Evolutionary conservation across 2,329 filamentous ascomycete genomes (phyloP).

Genomic region (Exophiala lecanii-corni): DNA sequence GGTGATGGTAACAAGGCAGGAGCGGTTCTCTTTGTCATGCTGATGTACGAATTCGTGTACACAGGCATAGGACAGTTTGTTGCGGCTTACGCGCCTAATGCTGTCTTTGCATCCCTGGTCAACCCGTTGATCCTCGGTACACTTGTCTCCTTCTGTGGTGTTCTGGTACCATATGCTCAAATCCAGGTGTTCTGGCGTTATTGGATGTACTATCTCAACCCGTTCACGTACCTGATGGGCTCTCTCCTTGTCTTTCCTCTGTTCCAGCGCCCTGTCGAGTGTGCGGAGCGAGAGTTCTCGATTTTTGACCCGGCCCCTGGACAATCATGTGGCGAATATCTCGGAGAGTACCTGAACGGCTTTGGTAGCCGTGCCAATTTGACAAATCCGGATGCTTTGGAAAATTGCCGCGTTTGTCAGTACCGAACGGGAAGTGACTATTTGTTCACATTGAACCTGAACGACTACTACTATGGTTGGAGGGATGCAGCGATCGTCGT

Average conservation of each 20-base stretch:
- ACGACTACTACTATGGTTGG: constrained; percentile 61
- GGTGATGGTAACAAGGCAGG: constrained; percentile 44
- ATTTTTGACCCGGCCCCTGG: constrained; percentile 40
- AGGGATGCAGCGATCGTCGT: constrained; percentile 58
- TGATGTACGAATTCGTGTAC: constrained; percentile 70
- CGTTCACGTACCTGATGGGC: constrained; percentile 59
- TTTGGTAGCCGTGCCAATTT: constrained; percentile 49
- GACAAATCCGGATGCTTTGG: constrained; percentile 55
- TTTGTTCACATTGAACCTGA: constrained; percentile 54
- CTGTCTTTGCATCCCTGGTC: constrained; percentile 63
- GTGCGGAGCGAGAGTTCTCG: constrained; percentile 47
- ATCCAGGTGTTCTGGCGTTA: constrained; percentile 66
- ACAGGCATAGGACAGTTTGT: constrained; percentile 73
- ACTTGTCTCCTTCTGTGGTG: constrained; percentile 67
- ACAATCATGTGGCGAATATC: constrained; percentile 56
- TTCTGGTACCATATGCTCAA: constrained; percentile 61
- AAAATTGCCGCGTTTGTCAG: constrained; percentile 56
- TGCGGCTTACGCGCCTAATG: constrained; percentile 63
- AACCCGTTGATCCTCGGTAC: constrained; percentile 67
- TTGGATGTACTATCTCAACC: constrained; percentile 59
- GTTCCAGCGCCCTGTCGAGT: constrained; percentile 46
- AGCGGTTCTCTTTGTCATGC: constrained; percentile 59
- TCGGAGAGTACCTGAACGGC: constrained; percentile 43
- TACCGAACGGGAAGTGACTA: constrained; percentile 58
- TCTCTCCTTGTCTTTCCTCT: constrained; percentile 51